Conservation (phyloP, 495 filamentous ascomycete species). For the Parathielavia hyrcaniae region DNA sequence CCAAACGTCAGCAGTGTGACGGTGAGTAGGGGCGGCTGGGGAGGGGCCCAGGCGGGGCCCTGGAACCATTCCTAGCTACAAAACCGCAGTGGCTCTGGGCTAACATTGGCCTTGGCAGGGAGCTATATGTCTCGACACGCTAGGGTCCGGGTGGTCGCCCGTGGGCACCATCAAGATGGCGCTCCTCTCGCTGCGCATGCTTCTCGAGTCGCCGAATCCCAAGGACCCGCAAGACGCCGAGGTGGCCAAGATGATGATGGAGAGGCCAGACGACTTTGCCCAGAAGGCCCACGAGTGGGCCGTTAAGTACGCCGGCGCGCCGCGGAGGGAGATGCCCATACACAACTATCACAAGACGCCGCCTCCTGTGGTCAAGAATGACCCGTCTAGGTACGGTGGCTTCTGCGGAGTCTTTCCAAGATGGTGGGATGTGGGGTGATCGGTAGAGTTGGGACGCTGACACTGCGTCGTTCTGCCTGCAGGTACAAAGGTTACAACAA, state of each 20-base stretch:
- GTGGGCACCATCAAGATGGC: slow-evolving; percentile 95
- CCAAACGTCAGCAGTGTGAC: slow-evolving; percentile 95
- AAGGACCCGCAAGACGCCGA: slow-evolving; percentile 97
- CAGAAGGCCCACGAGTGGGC: slow-evolving; percentile 87
- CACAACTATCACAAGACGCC: slow-evolving; percentile 19
- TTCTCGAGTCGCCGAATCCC: slow-evolving; percentile 89
- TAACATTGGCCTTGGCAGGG: slow-evolving; percentile 50
- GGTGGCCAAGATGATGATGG: slow-evolving; percentile 85
- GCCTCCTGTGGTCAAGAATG: slow-evolving; percentile 24
- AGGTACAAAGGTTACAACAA: slow-evolving; percentile 90
- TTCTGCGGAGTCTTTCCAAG: background rate
- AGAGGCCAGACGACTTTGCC: slow-evolving; percentile 69
- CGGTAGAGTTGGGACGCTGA: background rate
- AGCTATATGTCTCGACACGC: slow-evolving; percentile 93
- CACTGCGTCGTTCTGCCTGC: background rate
- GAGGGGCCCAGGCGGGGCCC: background rate
- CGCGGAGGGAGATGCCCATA: slow-evolving; percentile 35
- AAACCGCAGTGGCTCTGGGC: background rate
- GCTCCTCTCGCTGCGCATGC: slow-evolving; percentile 82
- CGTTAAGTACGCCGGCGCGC: slow-evolving; percentile 73
- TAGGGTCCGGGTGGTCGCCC: slow-evolving; percentile 85
- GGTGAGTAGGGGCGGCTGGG: slow-evolving; percentile 45
- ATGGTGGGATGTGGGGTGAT: background rate
- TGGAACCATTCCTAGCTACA: background rate
- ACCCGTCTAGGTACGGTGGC: slow-evolving; percentile 35